These are phyloP conservation scores for Pichia occidentalis DNA, from an alignment of 805 yeast genomes.

Conservation along the genomic window DNA sequence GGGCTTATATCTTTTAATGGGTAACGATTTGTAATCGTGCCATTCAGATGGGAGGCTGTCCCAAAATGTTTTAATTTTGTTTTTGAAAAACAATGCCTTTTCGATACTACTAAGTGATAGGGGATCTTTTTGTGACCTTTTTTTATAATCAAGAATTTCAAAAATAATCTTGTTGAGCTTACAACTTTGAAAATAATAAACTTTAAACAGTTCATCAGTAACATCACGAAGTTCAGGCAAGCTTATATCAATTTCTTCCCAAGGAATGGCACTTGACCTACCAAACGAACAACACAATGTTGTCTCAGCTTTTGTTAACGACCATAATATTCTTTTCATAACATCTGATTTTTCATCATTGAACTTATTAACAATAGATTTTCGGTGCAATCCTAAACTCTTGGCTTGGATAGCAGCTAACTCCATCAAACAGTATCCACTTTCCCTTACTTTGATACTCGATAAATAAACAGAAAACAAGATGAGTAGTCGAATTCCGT, in stretches of 20 bases:
- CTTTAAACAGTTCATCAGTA: constrained; percentile 27
- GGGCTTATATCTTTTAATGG: constrained; percentile 34
- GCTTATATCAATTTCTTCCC: constrained; percentile 39
- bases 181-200: constrained; percentile 30
- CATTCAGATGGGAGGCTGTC: constrained; percentile 29
- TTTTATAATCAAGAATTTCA: constrained; percentile 36
- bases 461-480: constrained; percentile 39
- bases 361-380: constrained; percentile 31
- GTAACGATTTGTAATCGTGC: constrained; percentile 29
- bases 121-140: constrained; percentile 33
- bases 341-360: constrained; percentile 32
- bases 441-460: constrained; percentile 39
- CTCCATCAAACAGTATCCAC: constrained; percentile 42
- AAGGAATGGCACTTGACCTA: constrained; percentile 37
- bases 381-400: constrained; percentile 43
- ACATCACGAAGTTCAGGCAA: constrained; percentile 30
- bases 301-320: constrained; percentile 37
- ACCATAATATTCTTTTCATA: constrained; percentile 39
- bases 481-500: constrained; percentile 38
- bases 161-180: constrained; percentile 34
- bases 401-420: constrained; percentile 42
- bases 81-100: constrained; percentile 33
- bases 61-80: constrained; percentile 31
- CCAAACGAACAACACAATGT: constrained; percentile 40
- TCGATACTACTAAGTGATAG: constrained; percentile 35